Percentiles rank a stretch among this genome's conserved stretches.
Conservation (phyloP, 2,329 filamentous ascomycete species). For the Colletotrichum orchidophilum region DNA sequence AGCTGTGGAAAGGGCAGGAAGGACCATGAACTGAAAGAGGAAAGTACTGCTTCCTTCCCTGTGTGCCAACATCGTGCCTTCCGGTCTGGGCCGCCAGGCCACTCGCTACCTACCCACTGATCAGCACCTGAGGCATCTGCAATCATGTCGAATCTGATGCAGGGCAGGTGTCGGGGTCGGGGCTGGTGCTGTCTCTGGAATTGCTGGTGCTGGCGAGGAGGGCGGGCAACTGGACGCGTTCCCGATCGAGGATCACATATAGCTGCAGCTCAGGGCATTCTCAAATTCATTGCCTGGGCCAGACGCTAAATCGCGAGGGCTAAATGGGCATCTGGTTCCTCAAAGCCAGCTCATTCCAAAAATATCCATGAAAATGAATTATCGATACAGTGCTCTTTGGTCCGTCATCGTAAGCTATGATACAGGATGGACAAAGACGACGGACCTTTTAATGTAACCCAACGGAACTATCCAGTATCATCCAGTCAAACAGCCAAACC, state of each 20-base stretch:
- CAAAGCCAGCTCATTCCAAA: not conserved
- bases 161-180: too few relatives aligned
- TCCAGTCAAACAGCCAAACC: conserved; percentile 9
- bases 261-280: not conserved
- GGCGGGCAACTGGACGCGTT: not conserved
- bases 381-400: not conserved
- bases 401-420: not conserved
- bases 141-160: too few relatives aligned
- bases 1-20: not conserved
- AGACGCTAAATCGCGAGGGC: not conserved
- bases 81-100: not conserved
- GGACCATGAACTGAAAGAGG: too few relatives aligned
- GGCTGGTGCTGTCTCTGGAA: not conserved
- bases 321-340: not conserved
- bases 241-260: too few relatives aligned
- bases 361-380: not conserved
- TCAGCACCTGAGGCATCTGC: not conserved
- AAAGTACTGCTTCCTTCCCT: not conserved
- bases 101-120: not conserved
- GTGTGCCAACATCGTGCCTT: not conserved
- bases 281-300: not conserved
- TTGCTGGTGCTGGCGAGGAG: not conserved
- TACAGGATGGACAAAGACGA: conserved; percentile 14
- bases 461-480: not conserved
- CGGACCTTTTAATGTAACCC: conserved; percentile 10